A percentile compares a stretch with the other conserved stretches of the same genome.
Conservation (phyloP, 1,284 basidiomycete species). For the Leccinum olivaceoglutinosum region DNA sequence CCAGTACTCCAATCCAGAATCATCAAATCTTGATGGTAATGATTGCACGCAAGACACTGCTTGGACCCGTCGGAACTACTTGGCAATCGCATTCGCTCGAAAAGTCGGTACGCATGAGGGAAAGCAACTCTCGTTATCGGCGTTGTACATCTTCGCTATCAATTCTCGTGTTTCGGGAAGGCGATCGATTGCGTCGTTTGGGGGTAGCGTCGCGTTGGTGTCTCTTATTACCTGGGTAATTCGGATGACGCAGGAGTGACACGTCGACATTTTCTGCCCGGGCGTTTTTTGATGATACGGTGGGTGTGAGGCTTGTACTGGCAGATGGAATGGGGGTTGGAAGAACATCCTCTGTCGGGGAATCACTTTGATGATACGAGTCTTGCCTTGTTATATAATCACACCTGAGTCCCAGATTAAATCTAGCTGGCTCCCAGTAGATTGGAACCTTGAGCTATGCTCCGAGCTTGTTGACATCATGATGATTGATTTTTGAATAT, state of each 20-base stretch:
- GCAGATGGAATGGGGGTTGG: too few relatives aligned
- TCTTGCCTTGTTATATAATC: too few relatives aligned
- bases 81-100: constrained; percentile 22
- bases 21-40: constrained; percentile 19
- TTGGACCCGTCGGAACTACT: constrained; percentile 13
- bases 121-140: constrained; percentile 21
- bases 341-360: too few relatives aligned
- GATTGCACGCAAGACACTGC: constrained; percentile 15
- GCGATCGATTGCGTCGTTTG: constrained; percentile 12
- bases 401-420: too few relatives aligned
- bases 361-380: too few relatives aligned
- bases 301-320: too few relatives aligned
- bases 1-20: constrained; percentile 30
- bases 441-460: too few relatives aligned
- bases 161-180: constrained; percentile 4
- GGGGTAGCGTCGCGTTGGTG: constrained; percentile 7
- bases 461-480: too few relatives aligned
- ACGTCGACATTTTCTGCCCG: constrained; percentile 9
- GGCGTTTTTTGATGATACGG: too few relatives aligned
- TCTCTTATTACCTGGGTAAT: constrained; percentile 8
- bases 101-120: neutral
- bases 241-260: constrained; percentile 2
- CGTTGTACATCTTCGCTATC: constrained; percentile 12
- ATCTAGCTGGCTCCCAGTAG: too few relatives aligned
- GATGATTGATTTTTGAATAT: too few relatives aligned